A percentile compares a stretch with the other conserved stretches of the same genome.
Conservation (phyloP, 306 rosid genomes). For the Cicer arietinum region DNA sequence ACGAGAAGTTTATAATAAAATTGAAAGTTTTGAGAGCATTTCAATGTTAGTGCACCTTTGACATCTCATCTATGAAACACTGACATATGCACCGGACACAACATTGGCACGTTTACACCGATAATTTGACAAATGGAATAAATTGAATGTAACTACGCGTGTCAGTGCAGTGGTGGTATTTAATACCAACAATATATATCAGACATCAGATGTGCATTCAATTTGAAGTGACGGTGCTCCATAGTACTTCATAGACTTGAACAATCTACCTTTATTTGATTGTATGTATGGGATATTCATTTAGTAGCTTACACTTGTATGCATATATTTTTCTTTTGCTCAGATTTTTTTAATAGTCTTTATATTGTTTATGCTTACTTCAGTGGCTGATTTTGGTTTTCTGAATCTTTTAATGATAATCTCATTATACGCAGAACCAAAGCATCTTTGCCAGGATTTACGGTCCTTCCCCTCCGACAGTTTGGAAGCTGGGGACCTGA, state of each 20-base stretch:
- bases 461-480: conserved; percentile 86
- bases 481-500: conserved; percentile 97
- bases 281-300: conserved; percentile 25
- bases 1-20: conserved; percentile 14
- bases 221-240: background rate
- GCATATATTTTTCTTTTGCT: conserved; percentile 18
- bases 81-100: too few species aligned
- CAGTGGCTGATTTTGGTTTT: conserved; percentile 28
- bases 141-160: too few species aligned
- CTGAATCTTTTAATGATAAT: conserved; percentile 33
- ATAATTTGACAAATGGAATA: too few species aligned
- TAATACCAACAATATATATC: too few species aligned
- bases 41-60: conserved; percentile 22
- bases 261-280: conserved; percentile 5
- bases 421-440: conserved; percentile 62
- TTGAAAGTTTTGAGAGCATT: conserved; percentile 24
- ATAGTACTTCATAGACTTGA: background rate
- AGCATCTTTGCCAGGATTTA: conserved; percentile 87
- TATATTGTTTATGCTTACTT: conserved; percentile 25
- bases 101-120: too few species aligned
- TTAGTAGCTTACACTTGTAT: conserved; percentile 10
- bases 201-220: too few species aligned
- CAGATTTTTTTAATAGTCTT: conserved; percentile 2
- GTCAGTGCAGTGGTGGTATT: too few species aligned
- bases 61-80: background rate